phyloP scores from a whole-genome alignment of 2,329 filamentous ascomycete species.

The Phyllosticta citribraziliensis region DNA sequence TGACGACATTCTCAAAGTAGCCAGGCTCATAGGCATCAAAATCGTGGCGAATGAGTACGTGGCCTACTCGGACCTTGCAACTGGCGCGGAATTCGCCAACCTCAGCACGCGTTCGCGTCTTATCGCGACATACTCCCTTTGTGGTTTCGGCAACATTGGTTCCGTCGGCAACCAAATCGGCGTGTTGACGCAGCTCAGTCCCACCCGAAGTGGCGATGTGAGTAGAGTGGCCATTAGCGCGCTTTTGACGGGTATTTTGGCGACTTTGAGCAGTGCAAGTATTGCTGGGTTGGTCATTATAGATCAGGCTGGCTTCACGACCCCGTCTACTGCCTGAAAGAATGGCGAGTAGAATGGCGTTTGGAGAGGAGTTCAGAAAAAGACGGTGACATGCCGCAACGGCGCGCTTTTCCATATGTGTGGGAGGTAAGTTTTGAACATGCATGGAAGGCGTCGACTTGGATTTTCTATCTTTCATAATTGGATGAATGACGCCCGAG shows the following conservation, averaged over 20 bases:
- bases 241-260: slow-evolving; percentile 65
- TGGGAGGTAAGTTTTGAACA: neutral
- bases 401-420: neutral
- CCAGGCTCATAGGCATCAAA: slow-evolving; percentile 73
- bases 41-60: slow-evolving; percentile 78
- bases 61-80: slow-evolving; percentile 53
- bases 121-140: slow-evolving; percentile 79
- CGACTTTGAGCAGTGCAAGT: slow-evolving; percentile 68
- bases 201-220: slow-evolving; percentile 63
- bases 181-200: slow-evolving; percentile 73
- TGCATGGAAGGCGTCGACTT: neutral
- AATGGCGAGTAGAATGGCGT: neutral
- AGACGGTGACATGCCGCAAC: neutral
- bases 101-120: slow-evolving; percentile 63
- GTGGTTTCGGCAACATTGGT: slow-evolving; percentile 68
- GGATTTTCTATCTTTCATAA: neutral
- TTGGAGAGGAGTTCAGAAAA: neutral
- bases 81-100: slow-evolving; percentile 40
- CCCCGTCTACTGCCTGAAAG: neutral
- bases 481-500: neutral
- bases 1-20: slow-evolving; percentile 57
- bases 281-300: slow-evolving; percentile 69
- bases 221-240: slow-evolving; percentile 67
- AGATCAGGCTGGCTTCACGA: slow-evolving; percentile 29
- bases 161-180: slow-evolving; percentile 85